A percentile compares a stretch with the other conserved stretches of the same genome.
These are phyloP conservation scores for Thamnidium elegans DNA, from an alignment of 192 early-diverging fungal genomes.

Conservation along the genomic window DNA sequence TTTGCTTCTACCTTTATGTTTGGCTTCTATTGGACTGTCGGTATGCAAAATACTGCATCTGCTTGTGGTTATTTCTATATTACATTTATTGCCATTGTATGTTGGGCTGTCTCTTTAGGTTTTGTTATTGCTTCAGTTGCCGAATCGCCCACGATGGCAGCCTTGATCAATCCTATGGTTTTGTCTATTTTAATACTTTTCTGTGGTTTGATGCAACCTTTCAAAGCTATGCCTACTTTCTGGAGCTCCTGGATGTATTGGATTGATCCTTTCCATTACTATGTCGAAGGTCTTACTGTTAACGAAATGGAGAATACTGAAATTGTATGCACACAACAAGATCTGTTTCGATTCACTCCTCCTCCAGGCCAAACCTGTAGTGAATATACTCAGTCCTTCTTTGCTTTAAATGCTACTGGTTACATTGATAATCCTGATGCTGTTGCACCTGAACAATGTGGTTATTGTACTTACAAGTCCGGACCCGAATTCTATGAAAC, in stretches of 20 bases:
- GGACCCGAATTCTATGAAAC: slow-evolving; percentile 55
- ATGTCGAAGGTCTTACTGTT: slow-evolving; percentile 61
- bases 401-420: not conserved
- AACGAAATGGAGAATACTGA: slow-evolving; percentile 53
- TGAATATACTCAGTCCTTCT: slow-evolving; percentile 39
- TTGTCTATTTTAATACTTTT: slow-evolving; percentile 67
- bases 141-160: slow-evolving; percentile 56
- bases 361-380: slow-evolving; percentile 59
- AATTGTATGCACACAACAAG: slow-evolving; percentile 46
- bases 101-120: slow-evolving; percentile 68
- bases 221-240: slow-evolving; percentile 59
- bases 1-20: slow-evolving; percentile 62
- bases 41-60: slow-evolving; percentile 46
- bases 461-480: slow-evolving; percentile 57
- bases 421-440: slow-evolving; percentile 12
- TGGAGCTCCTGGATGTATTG: slow-evolving; percentile 68
- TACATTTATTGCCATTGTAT: slow-evolving; percentile 51
- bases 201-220: slow-evolving; percentile 65
- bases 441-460: slow-evolving; percentile 45
- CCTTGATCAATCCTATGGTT: slow-evolving; percentile 65
- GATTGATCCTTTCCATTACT: slow-evolving; percentile 65
- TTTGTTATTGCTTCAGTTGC: slow-evolving; percentile 69
- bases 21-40: slow-evolving; percentile 72
- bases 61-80: slow-evolving; percentile 65
- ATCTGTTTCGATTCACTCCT: slow-evolving; percentile 55